Conservation (phyloP, 768 basidiomycete species). For the Pleurotus djamor region DNA sequence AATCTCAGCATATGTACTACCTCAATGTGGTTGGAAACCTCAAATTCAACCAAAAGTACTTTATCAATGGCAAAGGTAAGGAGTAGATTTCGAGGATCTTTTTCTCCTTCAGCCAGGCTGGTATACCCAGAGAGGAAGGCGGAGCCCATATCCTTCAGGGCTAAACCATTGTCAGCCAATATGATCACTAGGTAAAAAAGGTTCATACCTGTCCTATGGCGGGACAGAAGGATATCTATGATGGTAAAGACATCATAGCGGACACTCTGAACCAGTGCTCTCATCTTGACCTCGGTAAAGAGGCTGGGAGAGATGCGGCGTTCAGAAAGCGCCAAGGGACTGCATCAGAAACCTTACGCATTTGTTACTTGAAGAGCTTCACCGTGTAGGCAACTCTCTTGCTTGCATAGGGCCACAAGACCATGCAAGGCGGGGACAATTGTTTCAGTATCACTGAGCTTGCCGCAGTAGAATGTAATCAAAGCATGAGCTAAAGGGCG, state of each 20-base stretch:
- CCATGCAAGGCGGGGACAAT: slow-evolving; percentile 82
- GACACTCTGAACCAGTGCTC: slow-evolving; percentile 75
- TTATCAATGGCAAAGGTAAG: slow-evolving; percentile 85
- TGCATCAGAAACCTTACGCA: slow-evolving; percentile 33
- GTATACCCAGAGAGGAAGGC: slow-evolving; percentile 78
- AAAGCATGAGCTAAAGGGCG: slow-evolving; percentile 69
- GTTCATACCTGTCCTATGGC: slow-evolving; percentile 59
- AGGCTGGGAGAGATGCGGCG: slow-evolving; percentile 42
- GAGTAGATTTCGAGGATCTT: slow-evolving; percentile 93
- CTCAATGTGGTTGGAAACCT: slow-evolving; percentile 72
- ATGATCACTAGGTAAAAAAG: not conserved
- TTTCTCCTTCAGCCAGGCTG: slow-evolving; percentile 88
- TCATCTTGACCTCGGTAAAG: slow-evolving; percentile 79
- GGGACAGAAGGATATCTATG: slow-evolving; percentile 74
- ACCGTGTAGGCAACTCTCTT: slow-evolving; percentile 58
- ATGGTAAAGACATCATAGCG: slow-evolving; percentile 81
- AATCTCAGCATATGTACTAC: slow-evolving; percentile 36
- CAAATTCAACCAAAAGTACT: slow-evolving; percentile 88
- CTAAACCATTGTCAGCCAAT: slow-evolving; percentile 29
- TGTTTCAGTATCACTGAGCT: slow-evolving; percentile 84
- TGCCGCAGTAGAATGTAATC: slow-evolving; percentile 78
- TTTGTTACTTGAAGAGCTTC: slow-evolving; percentile 68
- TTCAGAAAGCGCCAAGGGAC: not conserved
- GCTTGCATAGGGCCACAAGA: slow-evolving; percentile 59
- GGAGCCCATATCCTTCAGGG: slow-evolving; percentile 68